Evolutionary conservation across 2,329 filamentous ascomycete species (phyloP), one percentile per base, ranked within the genome.

Genomic region (Diplocarpon rosae): DNA sequence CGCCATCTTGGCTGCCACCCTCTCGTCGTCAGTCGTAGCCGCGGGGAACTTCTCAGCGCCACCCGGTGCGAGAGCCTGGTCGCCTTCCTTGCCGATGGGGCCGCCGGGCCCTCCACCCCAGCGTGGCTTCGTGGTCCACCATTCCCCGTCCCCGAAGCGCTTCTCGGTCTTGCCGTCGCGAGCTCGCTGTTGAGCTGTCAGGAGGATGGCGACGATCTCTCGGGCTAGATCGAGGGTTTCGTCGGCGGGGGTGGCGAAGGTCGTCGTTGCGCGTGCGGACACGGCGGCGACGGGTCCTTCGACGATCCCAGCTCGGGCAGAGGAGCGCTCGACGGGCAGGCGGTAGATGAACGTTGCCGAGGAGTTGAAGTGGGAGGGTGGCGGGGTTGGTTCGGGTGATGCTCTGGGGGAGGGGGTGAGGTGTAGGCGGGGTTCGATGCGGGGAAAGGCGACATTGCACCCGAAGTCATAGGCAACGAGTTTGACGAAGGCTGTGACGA

Each of bases 401-500:
- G 35, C 34, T 43, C 40, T 29, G 20, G 35, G 50, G 57, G 48
- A 42, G n/a, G 57, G 54, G 2, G 51, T 53, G 14, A 81, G 60
- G 37, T 78, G 70, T 15, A 82, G 64, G 2, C 78, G 69, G 9
- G 78, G 78, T 53, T 82, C 78, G 17, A 68, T 65, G 33, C 76
- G 70, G 13, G 77, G 65, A 20, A 71, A 66, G 2, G 68, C 66
- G 39, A 79, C 71, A 52, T 73, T 80, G 60, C 78, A 81, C 40
- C 76, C 74, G 59, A 80, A 82, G 50, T 81, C 76, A 55, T 81
- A 82, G 14, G 76, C 70, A 13, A 82, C 70, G 4, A 82, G 69
- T 59, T 81, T 81, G 45, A 81, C 60, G 45, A 81, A 80, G 30
- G 76, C 70, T 2, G 70, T 68, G 11, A 78, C 52, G n/a, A 80